These are phyloP conservation scores for Astrocystis sublimbata DNA, from an alignment of 495 filamentous ascomycete species.

Conservation along the genomic window DNA sequence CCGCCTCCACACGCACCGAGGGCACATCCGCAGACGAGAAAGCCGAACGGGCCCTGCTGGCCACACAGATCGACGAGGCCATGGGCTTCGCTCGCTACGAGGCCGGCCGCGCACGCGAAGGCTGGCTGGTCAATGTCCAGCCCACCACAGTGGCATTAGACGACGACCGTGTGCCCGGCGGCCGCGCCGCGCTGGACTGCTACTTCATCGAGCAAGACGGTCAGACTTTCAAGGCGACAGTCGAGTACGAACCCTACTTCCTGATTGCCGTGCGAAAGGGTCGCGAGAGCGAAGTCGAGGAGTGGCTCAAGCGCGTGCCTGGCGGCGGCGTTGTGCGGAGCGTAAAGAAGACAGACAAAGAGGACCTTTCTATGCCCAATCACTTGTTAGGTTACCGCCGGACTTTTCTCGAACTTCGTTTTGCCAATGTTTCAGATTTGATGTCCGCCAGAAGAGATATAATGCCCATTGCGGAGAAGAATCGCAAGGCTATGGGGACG, in stretches of 20 bases:
- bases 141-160: conserved; percentile 71
- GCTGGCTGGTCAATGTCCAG: conserved; percentile 96
- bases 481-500: conserved; percentile 88
- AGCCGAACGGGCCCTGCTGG: conserved; percentile 78
- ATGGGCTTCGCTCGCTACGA: conserved; percentile 95
- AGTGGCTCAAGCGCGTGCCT: conserved; percentile 81
- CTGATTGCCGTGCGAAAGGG: conserved; percentile 86
- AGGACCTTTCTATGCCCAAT: conserved; percentile 95
- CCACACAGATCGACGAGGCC: conserved; percentile 87
- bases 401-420: conserved; percentile 80
- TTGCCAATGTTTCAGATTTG: conserved; percentile 83
- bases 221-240: conserved; percentile 90
- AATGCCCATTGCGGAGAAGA: conserved; percentile 92
- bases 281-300: conserved; percentile 89
- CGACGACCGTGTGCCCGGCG: conserved; percentile 74
- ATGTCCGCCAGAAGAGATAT: conserved; percentile 78
- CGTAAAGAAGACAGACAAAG: conserved; percentile 77
- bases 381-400: conserved; percentile 89
- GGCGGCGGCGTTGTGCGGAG: conserved; percentile 84
- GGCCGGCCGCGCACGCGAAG: conserved; percentile 77
- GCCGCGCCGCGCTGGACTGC: conserved; percentile 88
- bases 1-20: conserved; percentile 75
- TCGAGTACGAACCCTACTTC: conserved; percentile 97
- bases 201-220: conserved; percentile 97
- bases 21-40: conserved; percentile 83